A percentile compares a stretch with the other conserved stretches of the same genome.
phyloP scores from a whole-genome alignment of 2,329 filamentous ascomycete species.

The Fusarium metavorans region DNA sequence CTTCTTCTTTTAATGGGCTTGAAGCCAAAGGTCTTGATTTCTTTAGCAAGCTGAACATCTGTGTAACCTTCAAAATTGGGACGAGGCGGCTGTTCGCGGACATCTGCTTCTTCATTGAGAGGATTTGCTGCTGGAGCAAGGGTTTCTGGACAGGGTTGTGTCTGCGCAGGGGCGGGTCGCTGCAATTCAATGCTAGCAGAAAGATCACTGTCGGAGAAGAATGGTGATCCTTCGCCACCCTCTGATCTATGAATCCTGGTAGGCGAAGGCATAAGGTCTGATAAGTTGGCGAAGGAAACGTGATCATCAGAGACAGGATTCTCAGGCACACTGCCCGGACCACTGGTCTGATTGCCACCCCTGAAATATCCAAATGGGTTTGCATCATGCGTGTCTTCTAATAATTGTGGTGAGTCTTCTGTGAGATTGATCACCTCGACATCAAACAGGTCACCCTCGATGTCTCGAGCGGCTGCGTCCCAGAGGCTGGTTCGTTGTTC shows the following conservation, averaged over 20 bases:
- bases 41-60: slow-evolving; percentile 70
- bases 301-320: slow-evolving; percentile 3
- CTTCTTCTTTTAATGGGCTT: slow-evolving; percentile 76
- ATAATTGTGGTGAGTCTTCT: slow-evolving; percentile 52
- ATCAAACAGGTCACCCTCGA: slow-evolving; percentile 72
- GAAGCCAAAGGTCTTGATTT: slow-evolving; percentile 76
- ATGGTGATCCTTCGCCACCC: slow-evolving; percentile 18
- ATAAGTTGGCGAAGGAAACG: slow-evolving; percentile 40
- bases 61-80: slow-evolving; percentile 73
- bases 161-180: background rate
- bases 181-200: slow-evolving; percentile 30
- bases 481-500: slow-evolving; percentile 66
- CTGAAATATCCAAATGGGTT: slow-evolving; percentile 56
- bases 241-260: slow-evolving; percentile 1
- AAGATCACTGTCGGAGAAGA: slow-evolving; percentile 38
- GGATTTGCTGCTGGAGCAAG: background rate
- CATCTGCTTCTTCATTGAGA: background rate
- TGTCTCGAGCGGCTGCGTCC: slow-evolving; percentile 76
- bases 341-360: slow-evolving; percentile 4
- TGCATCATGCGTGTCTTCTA: slow-evolving; percentile 38
- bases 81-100: slow-evolving; percentile 32
- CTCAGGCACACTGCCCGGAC: background rate
- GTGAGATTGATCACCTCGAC: slow-evolving; percentile 71
- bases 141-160: background rate
- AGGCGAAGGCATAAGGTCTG: slow-evolving; percentile 39